These are phyloP conservation scores for Halophytophthora polymorphica DNA, from an alignment of 352 stramenopile genomes.

Conservation along the genomic window DNA sequence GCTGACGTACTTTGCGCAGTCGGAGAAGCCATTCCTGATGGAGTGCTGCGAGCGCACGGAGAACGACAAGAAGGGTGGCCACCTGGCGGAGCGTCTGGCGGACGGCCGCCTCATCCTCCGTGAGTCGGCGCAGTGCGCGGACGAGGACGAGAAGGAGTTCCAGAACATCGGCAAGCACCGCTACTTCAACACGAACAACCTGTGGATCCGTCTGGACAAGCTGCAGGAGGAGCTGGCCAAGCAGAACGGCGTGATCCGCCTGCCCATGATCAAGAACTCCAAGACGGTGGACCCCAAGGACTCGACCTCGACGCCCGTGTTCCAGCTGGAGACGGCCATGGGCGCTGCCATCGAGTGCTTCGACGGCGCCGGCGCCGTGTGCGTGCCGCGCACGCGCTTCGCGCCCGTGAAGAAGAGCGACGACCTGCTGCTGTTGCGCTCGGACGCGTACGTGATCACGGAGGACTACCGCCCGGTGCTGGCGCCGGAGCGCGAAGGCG, in stretches of 20 bases:
- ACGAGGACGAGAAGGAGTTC: conserved; percentile 74
- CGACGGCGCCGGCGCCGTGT: conserved; percentile 81
- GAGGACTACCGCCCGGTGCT: conserved; percentile 94
- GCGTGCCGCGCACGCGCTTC: conserved; percentile 85
- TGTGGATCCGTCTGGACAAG: conserved; percentile 89
- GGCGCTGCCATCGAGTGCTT: conserved; percentile 88
- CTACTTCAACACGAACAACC: conserved; percentile 90
- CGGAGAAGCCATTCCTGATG: conserved; percentile 88
- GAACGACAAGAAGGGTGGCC: conserved; percentile 99
- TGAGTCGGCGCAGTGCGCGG: conserved; percentile 89
- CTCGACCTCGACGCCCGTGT: conserved; percentile 78
- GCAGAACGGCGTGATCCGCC: conserved; percentile 75
- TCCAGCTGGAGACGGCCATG: conserved; percentile 87
- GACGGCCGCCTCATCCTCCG: conserved; percentile 95
- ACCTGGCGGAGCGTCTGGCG: conserved; percentile 90
- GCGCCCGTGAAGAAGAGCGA: conserved; percentile 89
- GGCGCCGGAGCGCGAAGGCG: conserved; percentile 91
- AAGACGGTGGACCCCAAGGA: conserved; percentile 89
- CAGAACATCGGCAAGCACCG: conserved; percentile 88
- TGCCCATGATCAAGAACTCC: conserved; percentile 88
- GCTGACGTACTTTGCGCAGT: conserved; percentile 88
- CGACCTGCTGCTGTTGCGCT: conserved; percentile 91
- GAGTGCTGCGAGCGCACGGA: conserved; percentile 97
- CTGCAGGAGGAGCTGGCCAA: conserved; percentile 75
- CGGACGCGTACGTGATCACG: conserved; percentile 97